Conservation (phyloP, 1,284 basidiomycete species). For the Ustilago cynodontis region DNA sequence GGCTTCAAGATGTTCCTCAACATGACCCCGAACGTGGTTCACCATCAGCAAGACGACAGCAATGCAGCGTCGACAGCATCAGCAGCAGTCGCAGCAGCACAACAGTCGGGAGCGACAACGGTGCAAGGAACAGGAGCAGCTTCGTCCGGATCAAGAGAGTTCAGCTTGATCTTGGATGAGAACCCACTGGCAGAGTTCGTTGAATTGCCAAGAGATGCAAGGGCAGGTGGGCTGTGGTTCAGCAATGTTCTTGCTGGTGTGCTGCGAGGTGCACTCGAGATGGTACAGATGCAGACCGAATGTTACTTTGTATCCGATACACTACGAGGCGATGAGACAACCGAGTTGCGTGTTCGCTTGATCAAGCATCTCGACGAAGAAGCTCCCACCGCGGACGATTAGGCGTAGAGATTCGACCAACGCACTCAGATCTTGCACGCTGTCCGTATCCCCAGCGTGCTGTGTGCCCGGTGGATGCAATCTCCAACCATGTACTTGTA, state of each 20-base stretch:
- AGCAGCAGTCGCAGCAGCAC: conserved; percentile 15
- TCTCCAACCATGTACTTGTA: conserved; percentile 10
- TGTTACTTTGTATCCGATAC: conserved; percentile 89
- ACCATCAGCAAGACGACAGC: conserved; percentile 71
- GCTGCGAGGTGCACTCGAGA: conserved; percentile 90
- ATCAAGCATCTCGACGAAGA: conserved; percentile 95
- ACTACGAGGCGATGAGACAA: conserved; percentile 90
- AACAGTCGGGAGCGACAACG: conserved; percentile 14
- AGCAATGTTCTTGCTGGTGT: conserved; percentile 96
- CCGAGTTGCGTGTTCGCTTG: conserved; percentile 90
- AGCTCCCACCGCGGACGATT: conserved; percentile 71
- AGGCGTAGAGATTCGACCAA: neutral
- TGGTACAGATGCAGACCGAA: conserved; percentile 99
- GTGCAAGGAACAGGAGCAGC: conserved; percentile 11
- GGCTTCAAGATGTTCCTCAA: conserved; percentile 99
- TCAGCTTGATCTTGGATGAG: conserved; percentile 89
- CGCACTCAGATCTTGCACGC: neutral
- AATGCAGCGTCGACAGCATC: conserved; percentile 18
- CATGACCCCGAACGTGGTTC: conserved; percentile 85
- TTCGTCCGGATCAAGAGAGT: conserved; percentile 71
- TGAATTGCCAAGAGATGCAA: conserved; percentile 90
- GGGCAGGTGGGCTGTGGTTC: conserved; percentile 83
- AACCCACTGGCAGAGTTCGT: conserved; percentile 98
- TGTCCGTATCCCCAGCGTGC: neutral
- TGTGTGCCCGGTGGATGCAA: neutral